A percentile compares a stretch with the other conserved stretches of the same genome.
phyloP scores from a whole-genome alignment of 2,329 filamentous ascomycete species.

The Xylariaceae sp. region DNA sequence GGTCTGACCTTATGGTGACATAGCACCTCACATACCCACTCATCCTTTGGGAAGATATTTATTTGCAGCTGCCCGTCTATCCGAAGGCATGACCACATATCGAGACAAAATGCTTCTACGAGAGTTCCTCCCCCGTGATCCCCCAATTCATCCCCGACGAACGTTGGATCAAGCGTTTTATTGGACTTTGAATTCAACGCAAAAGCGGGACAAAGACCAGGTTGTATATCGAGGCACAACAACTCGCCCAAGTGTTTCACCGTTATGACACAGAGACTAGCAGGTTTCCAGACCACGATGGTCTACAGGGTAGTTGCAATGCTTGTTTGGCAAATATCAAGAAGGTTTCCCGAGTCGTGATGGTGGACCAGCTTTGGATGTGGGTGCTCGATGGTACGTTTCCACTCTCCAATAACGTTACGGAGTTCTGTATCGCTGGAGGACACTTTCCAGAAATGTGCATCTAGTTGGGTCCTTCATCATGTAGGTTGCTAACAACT shows the following conservation, averaged over 20 bases:
- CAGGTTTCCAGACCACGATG: conserved; percentile 4
- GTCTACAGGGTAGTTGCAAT: background rate
- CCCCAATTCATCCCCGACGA: conserved; percentile 42
- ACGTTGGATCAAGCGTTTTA: conserved; percentile 48
- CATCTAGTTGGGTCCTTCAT: too few relatives aligned
- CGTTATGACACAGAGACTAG: conserved; percentile 11
- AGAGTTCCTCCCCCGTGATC: conserved; percentile 32
- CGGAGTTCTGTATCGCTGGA: too few relatives aligned
- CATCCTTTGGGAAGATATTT: conserved; percentile 30
- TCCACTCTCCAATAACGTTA: too few relatives aligned
- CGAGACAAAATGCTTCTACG: conserved; percentile 35
- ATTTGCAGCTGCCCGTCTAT: conserved; percentile 33
- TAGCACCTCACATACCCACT: too few relatives aligned
- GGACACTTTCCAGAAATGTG: too few relatives aligned
- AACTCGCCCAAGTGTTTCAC: conserved; percentile 22
- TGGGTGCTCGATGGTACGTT: conserved; percentile 36
- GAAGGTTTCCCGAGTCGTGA: conserved; percentile 30
- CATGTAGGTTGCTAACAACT: too few relatives aligned
- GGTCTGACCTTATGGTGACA: too few relatives aligned
- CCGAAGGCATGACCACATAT: conserved; percentile 37
- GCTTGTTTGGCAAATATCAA: conserved; percentile 8
- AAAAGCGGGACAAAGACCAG: conserved; percentile 40
- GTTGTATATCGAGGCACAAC: conserved; percentile 41
- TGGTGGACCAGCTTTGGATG: conserved; percentile 46
- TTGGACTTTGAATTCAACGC: conserved; percentile 39